A percentile compares a stretch with the other conserved stretches of the same genome.
phyloP scores from a whole-genome alignment of 305 asterid species.

The Fraxinus platypoda region DNA sequence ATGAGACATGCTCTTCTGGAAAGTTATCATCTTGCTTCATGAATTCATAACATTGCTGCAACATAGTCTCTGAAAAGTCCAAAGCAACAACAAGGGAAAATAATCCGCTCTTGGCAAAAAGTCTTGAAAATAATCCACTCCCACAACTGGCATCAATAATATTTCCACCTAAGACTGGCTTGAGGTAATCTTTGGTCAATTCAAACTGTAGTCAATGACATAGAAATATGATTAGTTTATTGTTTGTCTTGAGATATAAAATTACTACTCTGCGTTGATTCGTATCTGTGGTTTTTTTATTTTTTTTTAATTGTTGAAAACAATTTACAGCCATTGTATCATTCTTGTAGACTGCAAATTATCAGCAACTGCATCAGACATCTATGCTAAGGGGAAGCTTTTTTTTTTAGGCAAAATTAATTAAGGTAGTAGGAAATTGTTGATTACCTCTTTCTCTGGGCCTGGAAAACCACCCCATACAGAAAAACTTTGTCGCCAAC shows the following conservation, averaged over 20 bases:
- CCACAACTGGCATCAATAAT: conserved; percentile 90
- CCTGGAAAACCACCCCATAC: conserved; percentile 84
- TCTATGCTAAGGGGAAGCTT: not conserved
- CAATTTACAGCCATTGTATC: not conserved
- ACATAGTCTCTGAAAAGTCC: conserved; percentile 83
- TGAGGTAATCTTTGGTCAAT: conserved; percentile 61
- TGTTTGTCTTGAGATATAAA: not conserved
- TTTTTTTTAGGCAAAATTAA: not conserved
- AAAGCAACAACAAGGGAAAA: conserved; percentile 72
- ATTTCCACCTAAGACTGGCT: conserved; percentile 75
- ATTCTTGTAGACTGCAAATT: conserved; percentile 13
- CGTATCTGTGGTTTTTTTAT: not conserved
- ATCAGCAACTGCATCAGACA: conserved; percentile 11
- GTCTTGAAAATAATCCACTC: conserved; percentile 78
- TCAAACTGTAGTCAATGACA: conserved; percentile 58
- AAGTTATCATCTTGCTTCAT: conserved; percentile 65
- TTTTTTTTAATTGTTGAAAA: not conserved
- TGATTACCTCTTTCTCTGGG: conserved; percentile 70
- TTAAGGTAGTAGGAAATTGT: not conserved
- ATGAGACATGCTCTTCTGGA: conserved; percentile 58
- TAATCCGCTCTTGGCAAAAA: conserved; percentile 67
- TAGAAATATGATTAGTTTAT: not conserved
- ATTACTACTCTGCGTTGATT: not conserved
- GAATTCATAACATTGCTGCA: conserved; percentile 73
- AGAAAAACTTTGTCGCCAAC: conserved; percentile 82